Base-by-base conservation (phyloP, 345 rosid genomes). In the Turritis glabra region DNA sequence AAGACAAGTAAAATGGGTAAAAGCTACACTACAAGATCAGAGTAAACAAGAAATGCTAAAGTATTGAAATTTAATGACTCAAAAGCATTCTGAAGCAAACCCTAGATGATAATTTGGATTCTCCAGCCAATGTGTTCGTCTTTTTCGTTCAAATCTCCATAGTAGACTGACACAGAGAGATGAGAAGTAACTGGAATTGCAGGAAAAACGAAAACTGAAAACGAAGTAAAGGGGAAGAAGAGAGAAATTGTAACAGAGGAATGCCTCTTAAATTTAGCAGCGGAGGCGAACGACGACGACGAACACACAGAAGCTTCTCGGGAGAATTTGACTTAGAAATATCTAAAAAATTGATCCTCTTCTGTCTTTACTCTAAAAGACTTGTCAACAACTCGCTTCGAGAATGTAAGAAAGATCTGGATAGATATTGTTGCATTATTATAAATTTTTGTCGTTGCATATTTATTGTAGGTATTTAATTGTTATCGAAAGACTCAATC, bases 61-160 rank as follows among this genome's bases (percentile, higher is more conserved):
- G 46, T 58, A 46, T 30, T 48, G 13, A 71, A 44, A 10, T 30
- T 57, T 46, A 57, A 48, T 22, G 70, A 30, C 2, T 29, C 7
- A 5, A 57, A 44, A 57, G 65, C 38, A 57, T 13, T 55, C 4
- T 7, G 18, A 72, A 61, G 69, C 60, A 72, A 25, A 62, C 22
- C 48, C 44, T 44, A 41, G 65, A 69, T 19, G 44, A 54, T 38
- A 40, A 17, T 7, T 23, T 26, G 2, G 75, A 23, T 46, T 59
- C 38, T 9, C 25, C 38, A n/a, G 48, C 8, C 11, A 44, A 56
- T 19, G 38, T 53, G 19, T 23, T 54, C 26, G 23, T 17, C 38
- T 52, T 14, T 13, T 12, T 14, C n/a, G n/a, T 50, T 15, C 8
- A 37, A 40, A 23, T 25, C 35, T 26, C 7, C 6, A 63, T n/a